Base-by-base conservation (phyloP, 2,329 filamentous ascomycete species). In the Ceratocystis cubensis region DNA sequence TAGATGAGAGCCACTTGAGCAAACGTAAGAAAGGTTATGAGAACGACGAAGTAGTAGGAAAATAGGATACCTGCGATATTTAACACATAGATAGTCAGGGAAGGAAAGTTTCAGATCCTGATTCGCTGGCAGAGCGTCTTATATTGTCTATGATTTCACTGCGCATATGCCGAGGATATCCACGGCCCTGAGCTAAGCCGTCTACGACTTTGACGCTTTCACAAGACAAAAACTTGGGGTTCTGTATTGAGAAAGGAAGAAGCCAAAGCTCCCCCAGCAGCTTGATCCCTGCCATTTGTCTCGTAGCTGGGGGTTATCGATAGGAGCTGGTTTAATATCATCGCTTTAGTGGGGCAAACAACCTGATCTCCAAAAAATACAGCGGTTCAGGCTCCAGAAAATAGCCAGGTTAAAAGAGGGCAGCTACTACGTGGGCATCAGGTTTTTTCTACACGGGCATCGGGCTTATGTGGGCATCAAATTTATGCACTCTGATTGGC, bases 141-240 rank as follows among this genome's bases (percentile, higher is more conserved):
- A 37, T 53, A 5, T n/a, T 56, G 45, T 17, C 62, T 22, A 15
- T 64, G 20, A 30, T 25, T 59, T 59, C 17, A 33, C 56, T 59
- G 25, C 28, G 59, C 48, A 44, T 69, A 65, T 67, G 64, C 69
- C 71, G 71, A 71, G 71, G 71, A 70, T 71, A 71, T 71, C 71
- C 71, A 69, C 69, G 65, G 65, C 66, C 48, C 30, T 33, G 15
- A 41, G 46, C 37, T 64, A 46, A 63, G 41, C 61, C 28, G 46
- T 20, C n/a, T 25, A 25, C 22, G 22, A 53, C 15, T 20, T 41
- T 10, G 56, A 37, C 56, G 56, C 28, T 59, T 59, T 59, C 56
- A 59, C 56, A 59, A 59, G 56, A 37, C 56, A 59, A 59, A 28
- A 64, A 50, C 46, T 64, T 64, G 33, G 22, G 44, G 56, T 59